Base-by-base conservation (phyloP, 805 yeast genomes). In the Candida hungchunana region DNA sequence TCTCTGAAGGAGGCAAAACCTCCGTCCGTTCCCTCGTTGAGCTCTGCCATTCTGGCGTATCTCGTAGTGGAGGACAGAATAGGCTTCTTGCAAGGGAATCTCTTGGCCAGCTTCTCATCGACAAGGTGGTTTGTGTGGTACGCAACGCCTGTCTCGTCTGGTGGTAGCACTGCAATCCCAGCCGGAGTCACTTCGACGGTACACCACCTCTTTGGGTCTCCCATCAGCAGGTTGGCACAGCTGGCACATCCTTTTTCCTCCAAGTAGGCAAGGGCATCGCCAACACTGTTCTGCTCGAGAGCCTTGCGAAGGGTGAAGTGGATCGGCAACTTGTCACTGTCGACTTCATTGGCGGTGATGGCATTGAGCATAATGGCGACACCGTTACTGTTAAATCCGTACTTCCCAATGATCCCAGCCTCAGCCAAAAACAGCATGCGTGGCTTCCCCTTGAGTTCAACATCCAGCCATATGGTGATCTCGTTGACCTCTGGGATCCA, bases 241-340 rank as follows among this genome's bases (percentile, higher is more conserved):
- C 54, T 46, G 16, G 54, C 59, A 27, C 50, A 45, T 3, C 55
- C 53, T 26, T 39, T 24, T 4, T 28, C 19, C 16, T 45, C 29
- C 16, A 53, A 28, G 16, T 32, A 36, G 6, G 26, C 28, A 6
- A 46, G 23, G 8, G 47, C 44, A 10, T 43, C 51, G 20, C 43
- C 46, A 13, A 47, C 45, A n/a, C 41, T 27, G 3, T 31, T 17
- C 28, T 48, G 43, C 29, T 64, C 63, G 34, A 64, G 40, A 3
- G 59, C 55, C 26, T 52, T 49, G 31, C 70, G 49, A 13, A 65
- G 39, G 1, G 63, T 57, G 30, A 65, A 45, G 39, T 65, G 69
- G 29, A 63, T 50, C 5, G 70, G 70, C 24, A 60, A 46, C 33
- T 56, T 55, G 13, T 47, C 37, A 11, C 44, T 43, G 29, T 50